Evolutionary conservation across 495 filamentous ascomycete species (phyloP), one percentile per base, ranked within the genome.

Genomic region (Rhizodiscina lignyota): DNA sequence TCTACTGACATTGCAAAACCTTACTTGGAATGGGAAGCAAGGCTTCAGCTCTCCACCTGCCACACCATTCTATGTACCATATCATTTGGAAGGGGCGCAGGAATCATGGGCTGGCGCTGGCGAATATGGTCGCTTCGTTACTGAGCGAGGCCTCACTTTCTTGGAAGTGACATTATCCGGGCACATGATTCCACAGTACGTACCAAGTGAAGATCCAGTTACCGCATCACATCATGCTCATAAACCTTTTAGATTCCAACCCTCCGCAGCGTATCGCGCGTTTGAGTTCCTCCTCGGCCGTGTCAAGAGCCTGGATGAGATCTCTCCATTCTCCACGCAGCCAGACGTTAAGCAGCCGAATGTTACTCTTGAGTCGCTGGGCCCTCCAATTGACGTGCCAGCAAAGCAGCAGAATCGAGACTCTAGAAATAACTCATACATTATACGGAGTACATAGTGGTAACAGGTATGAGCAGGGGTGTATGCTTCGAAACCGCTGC

Each of bases 91-190:
- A 35, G 36, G 44, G 16, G 40, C 71, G 72, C 35, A 70, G 72
- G 35, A 51, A 57, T 10, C 55, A 60, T 37, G 68, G 28, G 59
- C 37, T 69, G 29, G 59, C 71, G 3, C 58, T 67, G 6, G 49
- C 58, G n/a, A 77, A 77, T 4, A 55, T 70, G 4, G 52, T 77
- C 13, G 80, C 0, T 58, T 62, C 20, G 64, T 71, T 32, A 72
- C 68, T 0, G 79, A 84, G 58, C 61, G 80, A 12, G 76, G 75
- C 0, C 57, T 85, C 30, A 83, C 79, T 0, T 83, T 65, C 38
- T 60, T 68, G n/a, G 56, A 58, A 17, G 60, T 79, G 5, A 60
- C 63, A 31, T 56, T 70, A 37, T 55, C 66, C 6, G 78, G 77
- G 0, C 78, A 77, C 42, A 77, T 68, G 72, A 56, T 74, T 33